phyloP scores from a whole-genome alignment of 169 alveolate species.

The Cystoisospora suis region DNA sequence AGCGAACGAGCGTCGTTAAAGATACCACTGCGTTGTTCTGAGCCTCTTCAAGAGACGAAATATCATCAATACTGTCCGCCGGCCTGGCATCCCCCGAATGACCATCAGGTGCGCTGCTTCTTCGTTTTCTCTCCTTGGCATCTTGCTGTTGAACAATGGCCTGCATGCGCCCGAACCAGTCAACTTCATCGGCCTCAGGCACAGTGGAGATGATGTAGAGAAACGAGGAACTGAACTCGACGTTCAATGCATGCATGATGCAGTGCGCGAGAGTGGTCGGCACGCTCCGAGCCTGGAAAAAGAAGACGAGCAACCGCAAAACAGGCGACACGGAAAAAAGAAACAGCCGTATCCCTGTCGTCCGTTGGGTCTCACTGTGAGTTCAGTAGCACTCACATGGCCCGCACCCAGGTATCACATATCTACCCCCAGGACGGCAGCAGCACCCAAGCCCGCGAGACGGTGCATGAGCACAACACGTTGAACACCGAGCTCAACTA shows the following conservation, averaged over 20 bases:
- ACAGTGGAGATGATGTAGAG: background rate
- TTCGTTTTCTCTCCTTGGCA: background rate
- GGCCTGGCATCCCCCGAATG: background rate
- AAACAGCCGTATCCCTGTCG: too few relatives aligned
- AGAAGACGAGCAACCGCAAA: background rate
- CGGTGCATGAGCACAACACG: too few relatives aligned
- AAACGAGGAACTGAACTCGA: background rate
- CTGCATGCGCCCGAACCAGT: background rate
- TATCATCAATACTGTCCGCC: background rate
- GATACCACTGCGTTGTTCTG: background rate
- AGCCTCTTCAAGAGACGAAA: background rate
- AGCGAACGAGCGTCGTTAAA: background rate
- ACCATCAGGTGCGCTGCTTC: background rate
- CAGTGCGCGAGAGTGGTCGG: conserved; percentile 31
- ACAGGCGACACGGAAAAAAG: too few relatives aligned
- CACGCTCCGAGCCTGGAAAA: conserved; percentile 4
- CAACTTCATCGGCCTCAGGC: background rate
- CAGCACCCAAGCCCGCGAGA: too few relatives aligned
- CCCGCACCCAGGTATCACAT: too few relatives aligned
- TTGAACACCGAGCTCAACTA: too few relatives aligned
- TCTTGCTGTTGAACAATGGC: background rate
- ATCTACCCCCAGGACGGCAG: too few relatives aligned
- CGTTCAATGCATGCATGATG: conserved; percentile 5
- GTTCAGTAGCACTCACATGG: too few relatives aligned
- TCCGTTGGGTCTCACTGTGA: too few relatives aligned